Evolutionary conservation across 2,329 filamentous ascomycete genomes (phyloP).

Genomic region (Nannizziopsis barbatae): DNA sequence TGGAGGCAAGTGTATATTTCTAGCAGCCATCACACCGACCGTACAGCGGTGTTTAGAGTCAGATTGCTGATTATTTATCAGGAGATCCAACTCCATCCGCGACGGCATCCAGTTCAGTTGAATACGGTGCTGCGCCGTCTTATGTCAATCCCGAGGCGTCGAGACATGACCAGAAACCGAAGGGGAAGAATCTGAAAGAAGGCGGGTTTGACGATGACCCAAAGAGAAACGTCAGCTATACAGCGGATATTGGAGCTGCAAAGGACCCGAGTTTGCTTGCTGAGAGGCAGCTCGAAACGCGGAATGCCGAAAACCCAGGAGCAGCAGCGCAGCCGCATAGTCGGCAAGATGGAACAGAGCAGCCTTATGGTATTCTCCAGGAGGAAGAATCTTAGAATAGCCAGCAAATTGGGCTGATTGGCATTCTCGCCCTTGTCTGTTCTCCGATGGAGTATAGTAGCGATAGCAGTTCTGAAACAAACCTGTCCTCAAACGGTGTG

Average conservation of each 20-base stretch:
- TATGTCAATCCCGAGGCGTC: conserved; percentile 29
- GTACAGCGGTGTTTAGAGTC: conserved; percentile 44
- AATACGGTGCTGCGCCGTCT: conserved; percentile 27
- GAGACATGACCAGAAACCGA: conserved; percentile 32
- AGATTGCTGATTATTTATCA: conserved; percentile 47
- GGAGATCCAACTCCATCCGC: conserved; percentile 26
- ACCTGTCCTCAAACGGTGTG: no score
- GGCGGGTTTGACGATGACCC: conserved; percentile 36
- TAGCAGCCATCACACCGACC: conserved; percentile 46
- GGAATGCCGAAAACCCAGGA: conserved; percentile 21
- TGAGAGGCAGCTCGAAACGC: conserved; percentile 27
- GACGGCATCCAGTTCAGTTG: conserved; percentile 10
- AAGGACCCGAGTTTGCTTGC: conserved; percentile 46
- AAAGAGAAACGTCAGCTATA: conserved; percentile 36
- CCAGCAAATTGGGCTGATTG: no score
- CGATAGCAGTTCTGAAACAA: no score
- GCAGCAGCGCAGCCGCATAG: conserved; percentile 17
- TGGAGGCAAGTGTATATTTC: conserved; percentile 44
- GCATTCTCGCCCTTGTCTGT: no score
- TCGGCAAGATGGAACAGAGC: no score
- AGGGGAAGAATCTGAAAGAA: conserved; percentile 43
- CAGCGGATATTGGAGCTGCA: conserved; percentile 42
- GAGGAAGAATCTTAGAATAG: no score
- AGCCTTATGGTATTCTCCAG: no score
- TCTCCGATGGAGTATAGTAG: no score